These are phyloP conservation scores for Magnolia changhungtana DNA, from an alignment of 164 flowering plant species.

Conservation along the genomic window DNA sequence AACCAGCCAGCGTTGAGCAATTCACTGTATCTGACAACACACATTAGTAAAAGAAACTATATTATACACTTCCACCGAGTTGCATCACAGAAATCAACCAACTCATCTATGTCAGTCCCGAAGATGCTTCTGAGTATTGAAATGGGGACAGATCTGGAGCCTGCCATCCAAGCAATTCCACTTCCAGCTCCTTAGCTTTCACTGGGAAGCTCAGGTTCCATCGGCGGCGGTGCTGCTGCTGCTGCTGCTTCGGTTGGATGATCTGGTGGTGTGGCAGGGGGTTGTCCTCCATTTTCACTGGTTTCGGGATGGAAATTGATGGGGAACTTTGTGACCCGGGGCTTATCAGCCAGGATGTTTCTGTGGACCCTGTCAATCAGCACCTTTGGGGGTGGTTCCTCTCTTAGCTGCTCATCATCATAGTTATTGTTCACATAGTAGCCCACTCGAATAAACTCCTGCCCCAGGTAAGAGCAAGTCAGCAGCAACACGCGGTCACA, in stretches of 20 bases:
- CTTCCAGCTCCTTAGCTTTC: background rate
- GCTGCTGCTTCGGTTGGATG: slow-evolving; percentile 18
- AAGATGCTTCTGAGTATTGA: too few species aligned
- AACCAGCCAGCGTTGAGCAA: background rate
- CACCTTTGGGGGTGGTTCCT: slow-evolving; percentile 93
- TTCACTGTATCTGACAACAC: background rate
- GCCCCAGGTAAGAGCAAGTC: slow-evolving; percentile 92
- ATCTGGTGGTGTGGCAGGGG: slow-evolving; percentile 26
- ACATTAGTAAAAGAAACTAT: background rate
- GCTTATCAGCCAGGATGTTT: slow-evolving; percentile 89
- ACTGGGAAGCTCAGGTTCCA: background rate
- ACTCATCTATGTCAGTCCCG: background rate
- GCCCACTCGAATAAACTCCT: slow-evolving; percentile 92
- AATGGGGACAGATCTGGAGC: too few species aligned
- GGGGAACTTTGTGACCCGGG: slow-evolving; percentile 94
- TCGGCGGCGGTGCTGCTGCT: background rate
- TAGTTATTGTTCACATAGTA: slow-evolving; percentile 97
- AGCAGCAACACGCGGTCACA: slow-evolving; percentile 88
- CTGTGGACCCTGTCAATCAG: slow-evolving; percentile 79
- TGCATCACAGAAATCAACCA: background rate
- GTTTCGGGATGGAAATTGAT: slow-evolving; percentile 91
- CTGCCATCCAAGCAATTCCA: background rate
- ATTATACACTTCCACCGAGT: slow-evolving; percentile 5
- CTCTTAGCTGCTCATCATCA: slow-evolving; percentile 84
- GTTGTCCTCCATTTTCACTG: slow-evolving; percentile 45